A percentile compares a stretch with the other conserved stretches of the same genome.
These are phyloP conservation scores for Leucaena leucocephala DNA, from an alignment of 306 rosid species.

Conservation along the genomic window DNA sequence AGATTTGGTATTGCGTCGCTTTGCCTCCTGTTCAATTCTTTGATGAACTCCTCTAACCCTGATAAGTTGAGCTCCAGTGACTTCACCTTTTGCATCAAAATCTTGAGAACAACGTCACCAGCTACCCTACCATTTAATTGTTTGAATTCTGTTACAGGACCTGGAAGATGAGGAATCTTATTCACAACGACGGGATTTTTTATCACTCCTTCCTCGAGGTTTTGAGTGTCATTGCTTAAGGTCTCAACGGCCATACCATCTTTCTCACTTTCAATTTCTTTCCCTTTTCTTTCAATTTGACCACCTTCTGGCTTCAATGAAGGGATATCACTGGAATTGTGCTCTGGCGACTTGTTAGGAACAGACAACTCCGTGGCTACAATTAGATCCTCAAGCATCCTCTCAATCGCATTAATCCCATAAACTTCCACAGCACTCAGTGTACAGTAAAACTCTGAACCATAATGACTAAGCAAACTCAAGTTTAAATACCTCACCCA, in stretches of 20 bases:
- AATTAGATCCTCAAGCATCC: slow-evolving; percentile 90
- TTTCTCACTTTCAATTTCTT: slow-evolving; percentile 46
- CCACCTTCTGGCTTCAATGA: slow-evolving; percentile 57
- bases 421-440: slow-evolving; percentile 79
- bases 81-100: slow-evolving; percentile 90
- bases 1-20: slow-evolving; percentile 55
- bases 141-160: slow-evolving; percentile 64
- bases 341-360: slow-evolving; percentile 49
- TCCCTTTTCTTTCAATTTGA: slow-evolving; percentile 45
- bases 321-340: slow-evolving; percentile 57
- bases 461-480: slow-evolving; percentile 74
- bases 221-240: slow-evolving; percentile 42
- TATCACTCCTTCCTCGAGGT: slow-evolving; percentile 39
- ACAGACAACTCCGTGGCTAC: slow-evolving; percentile 59
- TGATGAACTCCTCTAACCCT: slow-evolving; percentile 64
- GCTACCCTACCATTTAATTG: slow-evolving; percentile 79
- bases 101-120: slow-evolving; percentile 86
- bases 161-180: slow-evolving; percentile 68
- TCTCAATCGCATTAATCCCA: slow-evolving; percentile 82
- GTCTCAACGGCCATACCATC: slow-evolving; percentile 38
- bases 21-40: slow-evolving; percentile 69
- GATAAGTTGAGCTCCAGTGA: slow-evolving; percentile 74
- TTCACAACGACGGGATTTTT: slow-evolving; percentile 39
- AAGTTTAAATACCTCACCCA: slow-evolving; percentile 86
- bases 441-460: slow-evolving; percentile 94